Evolutionary conservation across 148 eudicot species (phyloP).

Genomic region (Oxyria digyna): DNA sequence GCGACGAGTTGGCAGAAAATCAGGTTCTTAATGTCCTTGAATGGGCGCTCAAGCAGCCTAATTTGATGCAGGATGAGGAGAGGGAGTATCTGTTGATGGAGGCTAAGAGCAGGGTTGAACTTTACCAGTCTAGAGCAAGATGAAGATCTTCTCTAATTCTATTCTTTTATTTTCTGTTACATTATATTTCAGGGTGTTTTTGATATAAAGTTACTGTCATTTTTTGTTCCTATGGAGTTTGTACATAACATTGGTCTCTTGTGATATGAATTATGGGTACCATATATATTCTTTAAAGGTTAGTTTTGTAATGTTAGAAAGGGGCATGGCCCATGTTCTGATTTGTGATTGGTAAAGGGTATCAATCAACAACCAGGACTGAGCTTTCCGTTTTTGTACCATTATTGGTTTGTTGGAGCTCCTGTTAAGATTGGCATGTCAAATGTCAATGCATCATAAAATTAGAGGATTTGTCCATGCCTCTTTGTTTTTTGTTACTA

Average conservation of each 20-base stretch:
- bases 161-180: neutral
- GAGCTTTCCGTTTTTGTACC: neutral
- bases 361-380: too few species aligned
- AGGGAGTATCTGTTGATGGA: slow-evolving; percentile 45
- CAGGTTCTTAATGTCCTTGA: slow-evolving; percentile 72
- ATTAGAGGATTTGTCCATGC: neutral
- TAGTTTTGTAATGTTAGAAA: neutral
- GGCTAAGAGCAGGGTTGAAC: slow-evolving; percentile 59
- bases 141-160: slow-evolving; percentile 5
- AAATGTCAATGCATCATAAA: neutral
- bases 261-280: too few species aligned
- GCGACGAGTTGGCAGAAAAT: slow-evolving; percentile 57
- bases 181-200: neutral
- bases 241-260: too few species aligned
- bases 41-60: slow-evolving; percentile 79
- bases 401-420: neutral
- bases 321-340: neutral
- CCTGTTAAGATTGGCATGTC: neutral
- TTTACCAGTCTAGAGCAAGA: slow-evolving; percentile 66
- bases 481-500: too few species aligned
- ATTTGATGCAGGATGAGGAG: slow-evolving; percentile 28
- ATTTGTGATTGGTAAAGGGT: neutral
- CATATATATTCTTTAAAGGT: too few species aligned
- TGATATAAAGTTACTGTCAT: neutral
- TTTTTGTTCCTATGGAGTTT: neutral